phyloP scores from a whole-genome alignment of 805 yeast species.

The Wickerhamomyces pijperi region DNA sequence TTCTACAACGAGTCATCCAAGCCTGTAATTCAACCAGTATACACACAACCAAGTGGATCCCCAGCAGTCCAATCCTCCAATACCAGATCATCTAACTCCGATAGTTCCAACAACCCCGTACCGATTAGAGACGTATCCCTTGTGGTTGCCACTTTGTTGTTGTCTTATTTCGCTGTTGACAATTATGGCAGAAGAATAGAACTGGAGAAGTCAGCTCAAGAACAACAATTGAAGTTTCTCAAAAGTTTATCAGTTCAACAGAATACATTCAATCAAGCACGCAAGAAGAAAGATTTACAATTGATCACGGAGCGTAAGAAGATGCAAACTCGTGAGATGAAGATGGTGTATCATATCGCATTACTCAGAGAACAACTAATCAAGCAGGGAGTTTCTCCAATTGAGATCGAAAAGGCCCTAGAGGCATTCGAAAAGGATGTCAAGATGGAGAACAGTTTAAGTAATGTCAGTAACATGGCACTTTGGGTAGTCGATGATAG shows the following conservation, averaged over 20 bases:
- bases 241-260: constrained; percentile 27
- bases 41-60: no score
- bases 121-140: constrained; percentile 28
- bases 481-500: constrained; percentile 50
- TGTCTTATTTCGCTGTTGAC: constrained; percentile 41
- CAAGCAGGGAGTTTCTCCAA: constrained; percentile 50
- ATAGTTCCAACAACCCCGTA: background rate
- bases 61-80: background rate
- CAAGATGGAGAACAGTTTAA: constrained; percentile 44
- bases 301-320: constrained; percentile 40
- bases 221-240: constrained; percentile 22
- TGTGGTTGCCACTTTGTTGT: constrained; percentile 29
- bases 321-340: constrained; percentile 36
- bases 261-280: constrained; percentile 35
- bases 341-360: constrained; percentile 59
- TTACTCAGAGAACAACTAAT: constrained; percentile 48
- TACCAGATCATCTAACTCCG: background rate
- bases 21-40: background rate
- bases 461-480: constrained; percentile 41
- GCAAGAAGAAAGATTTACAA: constrained; percentile 41
- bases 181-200: constrained; percentile 32
- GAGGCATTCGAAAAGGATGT: constrained; percentile 47
- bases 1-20: background rate
- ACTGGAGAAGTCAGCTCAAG: constrained; percentile 22
- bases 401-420: constrained; percentile 39